These are phyloP conservation scores for Quercus phellos DNA, from an alignment of 331 rosid genomes.

Conservation along the genomic window DNA sequence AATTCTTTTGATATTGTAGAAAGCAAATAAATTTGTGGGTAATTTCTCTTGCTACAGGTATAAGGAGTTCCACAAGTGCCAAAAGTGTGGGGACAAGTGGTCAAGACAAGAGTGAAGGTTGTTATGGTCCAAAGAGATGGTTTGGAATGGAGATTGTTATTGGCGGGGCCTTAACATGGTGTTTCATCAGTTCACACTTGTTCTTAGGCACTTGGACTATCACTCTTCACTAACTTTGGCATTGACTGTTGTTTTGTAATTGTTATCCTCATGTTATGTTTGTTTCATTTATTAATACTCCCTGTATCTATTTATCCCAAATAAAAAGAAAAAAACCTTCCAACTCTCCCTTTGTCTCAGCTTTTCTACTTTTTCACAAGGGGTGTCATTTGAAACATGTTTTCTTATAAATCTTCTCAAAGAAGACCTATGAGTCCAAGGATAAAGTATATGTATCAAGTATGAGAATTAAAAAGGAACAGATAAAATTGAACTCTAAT, in stretches of 20 bases:
- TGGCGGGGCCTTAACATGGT: slow-evolving; percentile 13
- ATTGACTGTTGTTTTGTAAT: background rate
- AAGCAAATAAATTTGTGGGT: background rate
- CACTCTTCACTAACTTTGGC: background rate
- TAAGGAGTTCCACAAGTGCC: slow-evolving; percentile 9
- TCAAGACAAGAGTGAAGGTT: slow-evolving; percentile 28
- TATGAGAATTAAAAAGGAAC: too few relatives aligned
- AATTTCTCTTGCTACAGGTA: background rate
- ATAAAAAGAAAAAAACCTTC: too few relatives aligned
- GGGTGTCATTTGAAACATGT: too few relatives aligned
- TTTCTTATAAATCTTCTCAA: too few relatives aligned
- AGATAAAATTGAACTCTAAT: too few relatives aligned
- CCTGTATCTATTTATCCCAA: too few relatives aligned
- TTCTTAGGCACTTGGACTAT: slow-evolving; percentile 9
- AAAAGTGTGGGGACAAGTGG: slow-evolving; percentile 4
- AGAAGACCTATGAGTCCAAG: too few relatives aligned
- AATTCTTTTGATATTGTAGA: background rate
- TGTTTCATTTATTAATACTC: too few relatives aligned
- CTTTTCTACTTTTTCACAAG: too few relatives aligned
- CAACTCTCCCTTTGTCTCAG: too few relatives aligned
- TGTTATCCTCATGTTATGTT: too few relatives aligned
- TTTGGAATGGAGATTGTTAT: slow-evolving; percentile 7
- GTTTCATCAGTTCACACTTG: slow-evolving; percentile 1
- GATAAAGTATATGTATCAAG: too few relatives aligned
- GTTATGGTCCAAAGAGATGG: slow-evolving; percentile 5